Evolutionary conservation across 768 basidiomycete species (phyloP).

Genomic region (Gloeostereum incarnatum): DNA sequence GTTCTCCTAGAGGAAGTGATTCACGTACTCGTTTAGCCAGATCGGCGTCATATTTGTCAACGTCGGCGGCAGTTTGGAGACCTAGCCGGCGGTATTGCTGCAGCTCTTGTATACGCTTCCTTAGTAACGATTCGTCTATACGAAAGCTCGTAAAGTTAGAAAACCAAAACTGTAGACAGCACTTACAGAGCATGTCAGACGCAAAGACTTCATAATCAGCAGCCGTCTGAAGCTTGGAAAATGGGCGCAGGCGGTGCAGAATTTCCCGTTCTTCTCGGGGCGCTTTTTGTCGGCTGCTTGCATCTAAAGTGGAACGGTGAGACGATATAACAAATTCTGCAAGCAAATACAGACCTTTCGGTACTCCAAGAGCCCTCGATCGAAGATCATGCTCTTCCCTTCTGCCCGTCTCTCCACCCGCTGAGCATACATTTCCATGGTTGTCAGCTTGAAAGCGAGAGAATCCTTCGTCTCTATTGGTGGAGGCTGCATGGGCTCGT

Average conservation of each 20-base stretch:
- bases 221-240: conserved; percentile 83
- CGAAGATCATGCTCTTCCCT: conserved; percentile 84
- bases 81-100: conserved; percentile 88
- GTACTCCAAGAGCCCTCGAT: conserved; percentile 85
- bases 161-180: not conserved
- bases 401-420: conserved; percentile 80
- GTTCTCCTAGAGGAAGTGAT: not conserved
- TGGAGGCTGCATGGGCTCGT: conserved; percentile 62
- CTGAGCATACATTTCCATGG: conserved; percentile 88
- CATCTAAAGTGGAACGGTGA: conserved; percentile 41
- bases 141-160: conserved; percentile 5
- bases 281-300: conserved; percentile 89
- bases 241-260: conserved; percentile 80
- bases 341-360: conserved; percentile 64
- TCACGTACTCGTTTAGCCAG: conserved; percentile 58
- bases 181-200: conserved; percentile 83
- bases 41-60: conserved; percentile 82
- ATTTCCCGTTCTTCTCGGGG: conserved; percentile 89
- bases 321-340: not conserved
- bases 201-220: conserved; percentile 87
- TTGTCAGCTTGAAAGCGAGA: conserved; percentile 76
- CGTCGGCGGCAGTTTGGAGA: conserved; percentile 75
- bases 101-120: conserved; percentile 84
- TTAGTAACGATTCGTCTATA: conserved; percentile 78
- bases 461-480: conserved; percentile 82